These are phyloP conservation scores for Trichoderma atrobrunneum DNA, from an alignment of 2,329 filamentous ascomycete species.

Conservation along the genomic window DNA sequence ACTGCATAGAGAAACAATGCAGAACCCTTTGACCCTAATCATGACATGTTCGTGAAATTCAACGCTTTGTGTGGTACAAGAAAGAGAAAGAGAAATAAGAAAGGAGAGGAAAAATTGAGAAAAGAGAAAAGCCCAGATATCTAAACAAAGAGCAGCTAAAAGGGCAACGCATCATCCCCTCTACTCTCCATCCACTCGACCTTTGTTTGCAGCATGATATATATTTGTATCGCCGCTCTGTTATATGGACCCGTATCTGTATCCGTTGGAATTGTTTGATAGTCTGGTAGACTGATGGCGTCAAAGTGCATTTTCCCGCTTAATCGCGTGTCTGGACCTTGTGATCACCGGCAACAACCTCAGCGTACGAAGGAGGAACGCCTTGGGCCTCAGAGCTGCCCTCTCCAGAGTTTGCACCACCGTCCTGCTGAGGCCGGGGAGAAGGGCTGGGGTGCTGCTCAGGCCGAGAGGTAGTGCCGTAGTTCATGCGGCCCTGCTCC, in stretches of 20 bases:
- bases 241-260: not conserved
- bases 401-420: conserved; percentile 39
- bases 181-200: not conserved
- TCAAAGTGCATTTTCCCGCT: not conserved
- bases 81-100: not conserved
- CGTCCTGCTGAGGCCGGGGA: conserved; percentile 31
- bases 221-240: not conserved
- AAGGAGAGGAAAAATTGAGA: not conserved
- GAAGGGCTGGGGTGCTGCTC: not conserved
- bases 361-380: conserved; percentile 80
- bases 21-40: not conserved
- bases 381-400: conserved; percentile 32
- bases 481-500: conserved; percentile 39
- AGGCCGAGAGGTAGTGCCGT: conserved; percentile 38
- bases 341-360: conserved; percentile 85
- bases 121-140: not conserved
- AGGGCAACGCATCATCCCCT: not conserved
- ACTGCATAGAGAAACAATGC: not conserved
- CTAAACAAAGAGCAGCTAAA: not conserved
- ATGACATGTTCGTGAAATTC: not conserved
- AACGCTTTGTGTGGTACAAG: not conserved
- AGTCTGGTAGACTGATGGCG: not conserved
- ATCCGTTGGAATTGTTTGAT: not conserved
- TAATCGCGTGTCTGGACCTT: conserved; percentile 68
- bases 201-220: not conserved